Evolutionary conservation across 2,329 filamentous ascomycete genomes (phyloP).

Genomic region (Diaporthe amygdali): DNA sequence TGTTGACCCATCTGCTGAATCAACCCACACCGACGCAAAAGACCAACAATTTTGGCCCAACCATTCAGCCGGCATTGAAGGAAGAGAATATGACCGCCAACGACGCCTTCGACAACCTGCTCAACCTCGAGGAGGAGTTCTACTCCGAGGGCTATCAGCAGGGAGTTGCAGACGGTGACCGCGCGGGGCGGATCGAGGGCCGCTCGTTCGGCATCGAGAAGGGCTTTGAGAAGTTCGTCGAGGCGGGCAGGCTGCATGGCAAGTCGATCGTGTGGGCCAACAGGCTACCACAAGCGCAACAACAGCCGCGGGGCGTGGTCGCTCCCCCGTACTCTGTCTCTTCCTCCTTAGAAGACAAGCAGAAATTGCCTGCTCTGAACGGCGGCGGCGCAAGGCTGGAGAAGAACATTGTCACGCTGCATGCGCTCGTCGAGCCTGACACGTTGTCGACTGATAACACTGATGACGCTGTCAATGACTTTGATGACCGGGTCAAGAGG

Average conservation of each 20-base stretch:
- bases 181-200: conserved; percentile 84
- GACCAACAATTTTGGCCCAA: neutral
- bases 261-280: conserved; percentile 85
- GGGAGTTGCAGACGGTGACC: conserved; percentile 76
- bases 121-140: conserved; percentile 70
- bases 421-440: conserved; percentile 78
- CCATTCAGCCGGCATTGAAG: neutral
- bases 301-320: neutral
- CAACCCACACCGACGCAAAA: neutral
- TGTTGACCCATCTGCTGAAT: neutral
- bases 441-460: conserved; percentile 82
- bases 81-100: conserved; percentile 34
- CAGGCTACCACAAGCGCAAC: conserved; percentile 52
- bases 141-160: conserved; percentile 82
- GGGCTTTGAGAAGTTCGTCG: conserved; percentile 89
- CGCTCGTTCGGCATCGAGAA: conserved; percentile 89
- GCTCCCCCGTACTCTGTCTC: neutral
- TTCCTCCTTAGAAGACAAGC: neutral
- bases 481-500: conserved; percentile 86
- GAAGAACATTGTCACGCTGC: conserved; percentile 78
- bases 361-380: conserved; percentile 45
- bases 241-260: conserved; percentile 79
- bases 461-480: conserved; percentile 88
- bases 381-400: conserved; percentile 59
- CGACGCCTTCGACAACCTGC: conserved; percentile 62